Evolutionary conservation across 2,329 filamentous ascomycete species (phyloP).

Genomic region (Teratosphaeria destructans): DNA sequence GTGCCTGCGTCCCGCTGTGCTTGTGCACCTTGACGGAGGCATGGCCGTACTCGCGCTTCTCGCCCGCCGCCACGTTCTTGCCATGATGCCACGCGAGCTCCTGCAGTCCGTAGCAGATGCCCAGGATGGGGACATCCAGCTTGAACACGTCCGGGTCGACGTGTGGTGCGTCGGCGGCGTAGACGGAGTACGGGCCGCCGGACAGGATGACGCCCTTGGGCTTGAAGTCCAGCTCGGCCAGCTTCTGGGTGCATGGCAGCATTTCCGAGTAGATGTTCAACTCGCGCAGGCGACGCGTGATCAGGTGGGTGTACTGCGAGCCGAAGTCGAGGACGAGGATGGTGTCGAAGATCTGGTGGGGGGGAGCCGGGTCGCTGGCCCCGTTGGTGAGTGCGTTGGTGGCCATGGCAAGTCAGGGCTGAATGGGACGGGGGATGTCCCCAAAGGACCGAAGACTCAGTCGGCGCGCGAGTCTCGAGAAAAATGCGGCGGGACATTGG

Average conservation of each 20-base stretch:
- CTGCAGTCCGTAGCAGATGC: constrained; percentile 57
- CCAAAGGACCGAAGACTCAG: neutral
- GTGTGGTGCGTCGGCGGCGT: constrained; percentile 65
- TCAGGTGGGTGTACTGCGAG: constrained; percentile 64
- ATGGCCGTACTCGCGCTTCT: constrained; percentile 61
- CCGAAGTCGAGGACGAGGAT: constrained; percentile 65
- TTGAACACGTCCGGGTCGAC: constrained; percentile 76
- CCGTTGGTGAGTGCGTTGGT: neutral
- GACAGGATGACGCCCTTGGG: constrained; percentile 77
- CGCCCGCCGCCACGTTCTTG: constrained; percentile 57
- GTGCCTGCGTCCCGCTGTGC: constrained; percentile 43
- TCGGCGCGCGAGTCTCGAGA: neutral
- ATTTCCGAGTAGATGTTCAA: constrained; percentile 80
- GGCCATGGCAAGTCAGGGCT: neutral
- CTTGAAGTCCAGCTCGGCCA: constrained; percentile 64
- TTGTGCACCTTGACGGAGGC: constrained; percentile 53
- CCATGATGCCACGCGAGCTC: constrained; percentile 64
- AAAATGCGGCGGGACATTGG: neutral
- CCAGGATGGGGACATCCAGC: constrained; percentile 51
- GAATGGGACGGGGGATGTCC: neutral
- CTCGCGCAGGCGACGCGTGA: constrained; percentile 63
- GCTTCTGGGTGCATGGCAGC: constrained; percentile 76
- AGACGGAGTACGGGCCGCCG: constrained; percentile 68
- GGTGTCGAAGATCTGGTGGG: constrained; percentile 50
- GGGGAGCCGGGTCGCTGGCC: constrained; percentile 27